phyloP scores from a whole-genome alignment of 192 early-diverging fungal species.

The Phycomyces blakesleeanus region DNA sequence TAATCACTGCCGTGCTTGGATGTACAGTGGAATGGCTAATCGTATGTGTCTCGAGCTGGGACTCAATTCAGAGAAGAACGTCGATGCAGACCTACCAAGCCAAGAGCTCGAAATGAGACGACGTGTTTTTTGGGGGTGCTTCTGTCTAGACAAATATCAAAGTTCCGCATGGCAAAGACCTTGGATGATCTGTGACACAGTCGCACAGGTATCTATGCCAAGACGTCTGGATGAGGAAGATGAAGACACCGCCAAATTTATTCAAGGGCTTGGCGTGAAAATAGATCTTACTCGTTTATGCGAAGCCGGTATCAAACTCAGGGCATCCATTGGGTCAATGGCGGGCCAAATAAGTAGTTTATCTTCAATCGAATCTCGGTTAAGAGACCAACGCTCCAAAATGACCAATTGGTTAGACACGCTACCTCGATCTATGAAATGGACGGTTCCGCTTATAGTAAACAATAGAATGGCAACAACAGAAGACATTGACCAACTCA shows the following conservation, averaged over 20 bases:
- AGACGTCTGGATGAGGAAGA: neutral
- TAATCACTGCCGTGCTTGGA: conserved; percentile 13
- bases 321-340: too few relatives aligned
- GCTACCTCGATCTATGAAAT: too few relatives aligned
- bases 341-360: too few relatives aligned
- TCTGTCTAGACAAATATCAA: conserved; percentile 25
- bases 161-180: conserved; percentile 11
- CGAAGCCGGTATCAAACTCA: neutral
- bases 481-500: too few relatives aligned
- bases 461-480: too few relatives aligned
- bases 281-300: neutral
- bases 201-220: neutral
- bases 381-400: too few relatives aligned
- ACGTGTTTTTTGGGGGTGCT: conserved; percentile 27
- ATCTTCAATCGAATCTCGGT: too few relatives aligned
- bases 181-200: conserved; percentile 14
- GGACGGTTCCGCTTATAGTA: too few relatives aligned
- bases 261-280: neutral
- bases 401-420: too few relatives aligned
- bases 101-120: conserved; percentile 19
- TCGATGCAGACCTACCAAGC: neutral
- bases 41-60: conserved; percentile 25
- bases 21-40: conserved; percentile 15
- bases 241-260: neutral
- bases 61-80: conserved; percentile 5